A percentile compares a stretch with the other conserved stretches of the same genome.
These are phyloP conservation scores for Xylaria sp. DNA, from an alignment of 2,329 filamentous ascomycete species.

Conservation along the genomic window DNA sequence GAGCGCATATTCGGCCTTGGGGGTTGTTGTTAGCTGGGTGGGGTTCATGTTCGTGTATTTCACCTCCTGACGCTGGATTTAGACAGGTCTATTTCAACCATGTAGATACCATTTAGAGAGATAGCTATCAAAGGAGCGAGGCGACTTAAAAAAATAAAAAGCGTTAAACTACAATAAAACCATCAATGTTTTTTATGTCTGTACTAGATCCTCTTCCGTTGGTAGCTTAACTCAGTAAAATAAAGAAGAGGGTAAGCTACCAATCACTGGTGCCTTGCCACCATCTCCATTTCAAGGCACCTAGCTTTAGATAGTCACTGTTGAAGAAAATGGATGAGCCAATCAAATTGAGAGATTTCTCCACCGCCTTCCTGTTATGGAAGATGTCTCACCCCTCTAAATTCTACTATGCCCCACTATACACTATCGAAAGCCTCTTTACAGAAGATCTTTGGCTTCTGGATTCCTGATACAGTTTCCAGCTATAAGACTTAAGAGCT, in stretches of 20 bases:
- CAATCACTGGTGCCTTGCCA: not conserved
- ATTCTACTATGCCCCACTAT: conserved; percentile 30
- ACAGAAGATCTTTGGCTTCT: not conserved
- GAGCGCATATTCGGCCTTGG: conserved; percentile 91
- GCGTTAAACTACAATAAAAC: not conserved
- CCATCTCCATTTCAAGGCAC: not conserved
- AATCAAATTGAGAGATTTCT: conserved; percentile 23
- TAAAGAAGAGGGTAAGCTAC: not conserved
- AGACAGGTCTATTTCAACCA: not conserved
- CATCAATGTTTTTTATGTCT: not conserved
- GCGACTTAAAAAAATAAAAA: not conserved
- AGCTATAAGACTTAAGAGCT: not conserved
- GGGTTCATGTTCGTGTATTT: conserved; percentile 96
- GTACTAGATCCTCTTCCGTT: not conserved
- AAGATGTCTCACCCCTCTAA: conserved; percentile 31
- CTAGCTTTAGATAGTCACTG: not conserved
- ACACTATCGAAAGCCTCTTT: conserved; percentile 16
- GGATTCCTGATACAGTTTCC: not conserved
- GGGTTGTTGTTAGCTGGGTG: conserved; percentile 95
- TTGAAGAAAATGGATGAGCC: conserved; percentile 2
- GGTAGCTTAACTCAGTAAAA: no score
- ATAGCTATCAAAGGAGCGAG: not conserved
- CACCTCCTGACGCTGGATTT: conserved; percentile 56
- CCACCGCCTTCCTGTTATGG: conserved; percentile 39
- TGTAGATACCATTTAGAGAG: conserved; percentile 9